These are phyloP conservation scores for Annulohypoxylon nitens DNA, from an alignment of 495 filamentous ascomycete species.

Conservation along the genomic window DNA sequence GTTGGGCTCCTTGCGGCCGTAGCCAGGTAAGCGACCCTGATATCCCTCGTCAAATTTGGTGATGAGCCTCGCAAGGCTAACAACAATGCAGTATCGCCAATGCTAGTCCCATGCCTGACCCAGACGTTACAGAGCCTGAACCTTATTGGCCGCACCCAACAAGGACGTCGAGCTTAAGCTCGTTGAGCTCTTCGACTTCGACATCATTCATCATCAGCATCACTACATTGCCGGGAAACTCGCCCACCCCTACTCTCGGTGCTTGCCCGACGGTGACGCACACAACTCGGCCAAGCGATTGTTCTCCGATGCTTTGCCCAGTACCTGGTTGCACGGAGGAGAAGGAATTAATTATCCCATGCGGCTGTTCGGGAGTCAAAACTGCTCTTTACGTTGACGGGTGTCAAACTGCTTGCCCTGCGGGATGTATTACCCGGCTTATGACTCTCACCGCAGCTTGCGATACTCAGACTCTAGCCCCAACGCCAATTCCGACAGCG, in stretches of 20 bases:
- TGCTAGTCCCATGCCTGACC: slow-evolving; percentile 7
- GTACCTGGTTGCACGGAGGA: slow-evolving; percentile 56
- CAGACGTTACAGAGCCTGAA: slow-evolving; percentile 1
- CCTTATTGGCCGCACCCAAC: slow-evolving; percentile 20
- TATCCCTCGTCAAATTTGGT: neutral
- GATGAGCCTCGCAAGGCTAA: slow-evolving; percentile 14
- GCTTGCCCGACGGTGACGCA: slow-evolving; percentile 58
- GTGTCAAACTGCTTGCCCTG: slow-evolving; percentile 55
- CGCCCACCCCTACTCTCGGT: slow-evolving; percentile 12
- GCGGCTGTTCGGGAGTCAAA: slow-evolving; percentile 53
- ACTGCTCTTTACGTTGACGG: slow-evolving; percentile 58
- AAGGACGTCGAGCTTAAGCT: neutral
- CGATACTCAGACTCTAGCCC: slow-evolving; percentile 28
- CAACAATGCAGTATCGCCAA: slow-evolving; percentile 14
- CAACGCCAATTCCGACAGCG: neutral
- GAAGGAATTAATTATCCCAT: slow-evolving; percentile 53
- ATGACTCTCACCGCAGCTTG: slow-evolving; percentile 49
- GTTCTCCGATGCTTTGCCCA: slow-evolving; percentile 56
- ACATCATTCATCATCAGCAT: slow-evolving; percentile 47
- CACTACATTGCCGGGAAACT: slow-evolving; percentile 44
- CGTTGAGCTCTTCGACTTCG: slow-evolving; percentile 28
- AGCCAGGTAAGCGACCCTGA: slow-evolving; percentile 36
- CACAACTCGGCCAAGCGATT: slow-evolving; percentile 56
- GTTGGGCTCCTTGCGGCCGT: slow-evolving; percentile 32
- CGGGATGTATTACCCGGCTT: slow-evolving; percentile 54